These are phyloP conservation scores for Penicillium verrucosum DNA, from an alignment of 2,329 filamentous ascomycete genomes.

Conservation along the genomic window DNA sequence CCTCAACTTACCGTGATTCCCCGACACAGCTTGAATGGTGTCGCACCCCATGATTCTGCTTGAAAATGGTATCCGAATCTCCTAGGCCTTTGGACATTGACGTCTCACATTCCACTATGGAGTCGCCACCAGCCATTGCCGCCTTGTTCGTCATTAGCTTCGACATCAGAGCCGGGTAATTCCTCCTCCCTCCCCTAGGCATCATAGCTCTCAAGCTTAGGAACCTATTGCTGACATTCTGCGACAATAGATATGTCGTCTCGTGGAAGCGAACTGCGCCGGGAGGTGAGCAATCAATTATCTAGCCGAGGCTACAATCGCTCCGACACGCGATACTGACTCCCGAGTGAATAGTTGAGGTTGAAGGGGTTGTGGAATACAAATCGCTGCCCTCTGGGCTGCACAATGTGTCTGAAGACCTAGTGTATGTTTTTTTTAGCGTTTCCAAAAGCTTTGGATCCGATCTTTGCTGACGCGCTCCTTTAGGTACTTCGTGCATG, in stretches of 20 bases:
- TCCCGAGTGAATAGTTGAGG: conserved; percentile 44
- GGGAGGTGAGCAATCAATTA: conserved; percentile 52
- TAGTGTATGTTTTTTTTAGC: conserved; percentile 50
- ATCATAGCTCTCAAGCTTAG: conserved; percentile 5
- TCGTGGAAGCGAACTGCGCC: conserved; percentile 75
- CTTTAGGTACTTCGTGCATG: conserved; percentile 83
- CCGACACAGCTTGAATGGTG: conserved; percentile 21
- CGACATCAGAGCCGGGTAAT: conserved; percentile 84
- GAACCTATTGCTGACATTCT: conserved; percentile 14
- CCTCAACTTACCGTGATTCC: conserved; percentile 21
- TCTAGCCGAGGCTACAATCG: not conserved
- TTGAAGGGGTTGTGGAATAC: conserved; percentile 90
- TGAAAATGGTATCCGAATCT: conserved; percentile 30
- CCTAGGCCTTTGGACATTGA: conserved; percentile 34
- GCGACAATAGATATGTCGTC: conserved; percentile 65
- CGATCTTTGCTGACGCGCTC: conserved; percentile 9
- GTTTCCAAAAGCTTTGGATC: not conserved
- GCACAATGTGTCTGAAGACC: conserved; percentile 81
- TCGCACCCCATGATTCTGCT: conserved; percentile 4
- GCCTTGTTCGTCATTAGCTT: conserved; percentile 88
- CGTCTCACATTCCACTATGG: conserved; percentile 31
- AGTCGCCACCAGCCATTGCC: conserved; percentile 55
- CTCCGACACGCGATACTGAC: conserved; percentile 17
- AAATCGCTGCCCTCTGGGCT: conserved; percentile 92
- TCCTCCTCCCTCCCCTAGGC: not conserved